These are phyloP conservation scores for Neurospora tetraspora DNA, from an alignment of 495 filamentous ascomycete genomes.

Conservation along the genomic window DNA sequence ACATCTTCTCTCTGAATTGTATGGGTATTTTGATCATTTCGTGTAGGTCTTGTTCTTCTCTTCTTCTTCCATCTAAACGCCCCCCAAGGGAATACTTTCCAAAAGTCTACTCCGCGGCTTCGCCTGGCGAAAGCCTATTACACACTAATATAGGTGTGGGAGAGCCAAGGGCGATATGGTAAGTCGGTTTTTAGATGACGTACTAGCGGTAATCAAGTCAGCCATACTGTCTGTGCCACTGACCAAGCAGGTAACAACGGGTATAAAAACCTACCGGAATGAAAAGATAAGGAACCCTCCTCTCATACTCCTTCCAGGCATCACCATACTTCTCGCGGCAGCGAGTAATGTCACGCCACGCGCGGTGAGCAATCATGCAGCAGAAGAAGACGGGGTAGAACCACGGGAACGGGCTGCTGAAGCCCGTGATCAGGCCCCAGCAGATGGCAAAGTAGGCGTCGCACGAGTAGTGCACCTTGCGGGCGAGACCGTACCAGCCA, in stretches of 20 bases:
- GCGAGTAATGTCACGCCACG: conserved; percentile 70
- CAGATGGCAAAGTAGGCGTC: conserved; percentile 68
- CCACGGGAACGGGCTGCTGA: conserved; percentile 84
- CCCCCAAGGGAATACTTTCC: neutral
- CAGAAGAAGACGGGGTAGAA: conserved; percentile 92
- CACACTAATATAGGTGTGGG: neutral
- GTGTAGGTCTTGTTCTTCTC: neutral
- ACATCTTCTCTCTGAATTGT: neutral
- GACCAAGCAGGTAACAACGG: neutral
- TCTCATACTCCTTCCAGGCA: conserved; percentile 84
- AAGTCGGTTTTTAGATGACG: conserved; percentile 19
- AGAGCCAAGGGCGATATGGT: neutral
- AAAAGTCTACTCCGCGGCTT: neutral
- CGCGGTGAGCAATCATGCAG: conserved; percentile 85
- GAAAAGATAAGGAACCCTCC: conserved; percentile 82
- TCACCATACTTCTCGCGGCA: conserved; percentile 87
- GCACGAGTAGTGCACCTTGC: conserved; percentile 93
- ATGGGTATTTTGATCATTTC: neutral
- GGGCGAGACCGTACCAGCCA: conserved; percentile 88
- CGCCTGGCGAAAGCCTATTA: neutral
- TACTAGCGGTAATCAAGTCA: conserved; percentile 11
- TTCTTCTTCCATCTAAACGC: neutral
- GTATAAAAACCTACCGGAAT: conserved; percentile 70
- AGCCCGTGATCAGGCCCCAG: conserved; percentile 52
- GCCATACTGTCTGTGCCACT: neutral